Conservation (phyloP, 2,329 filamentous ascomycete species). For the Amesomyces nigricolor region DNA sequence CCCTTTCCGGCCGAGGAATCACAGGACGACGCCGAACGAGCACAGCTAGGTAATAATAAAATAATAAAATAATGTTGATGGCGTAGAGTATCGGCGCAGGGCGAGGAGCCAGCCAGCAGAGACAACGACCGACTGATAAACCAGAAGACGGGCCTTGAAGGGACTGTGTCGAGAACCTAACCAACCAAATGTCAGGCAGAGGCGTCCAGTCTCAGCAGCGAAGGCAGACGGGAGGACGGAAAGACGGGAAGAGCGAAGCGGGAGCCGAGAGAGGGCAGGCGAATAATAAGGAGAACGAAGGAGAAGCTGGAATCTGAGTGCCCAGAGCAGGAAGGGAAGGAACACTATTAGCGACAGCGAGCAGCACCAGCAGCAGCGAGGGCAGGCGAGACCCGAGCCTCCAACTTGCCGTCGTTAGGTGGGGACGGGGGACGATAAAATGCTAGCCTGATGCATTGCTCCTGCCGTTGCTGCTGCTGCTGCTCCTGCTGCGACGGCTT, state of each 20-base stretch:
- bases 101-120: slow-evolving; percentile 1
- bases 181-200: slow-evolving; percentile 15
- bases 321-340: background rate
- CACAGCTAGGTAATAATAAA: slow-evolving; percentile 3
- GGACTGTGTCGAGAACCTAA: slow-evolving; percentile 6
- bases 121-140: slow-evolving; percentile 23
- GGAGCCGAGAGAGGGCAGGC: slow-evolving; percentile 1
- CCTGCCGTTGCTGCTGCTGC: slow-evolving; percentile 5
- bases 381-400: slow-evolving; percentile 12
- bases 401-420: slow-evolving; percentile 10
- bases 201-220: slow-evolving; percentile 7
- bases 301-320: background rate
- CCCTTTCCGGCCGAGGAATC: slow-evolving; percentile 21
- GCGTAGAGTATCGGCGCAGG: background rate
- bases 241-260: slow-evolving; percentile 2
- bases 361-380: background rate
- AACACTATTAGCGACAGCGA: background rate
- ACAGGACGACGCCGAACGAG: slow-evolving; percentile 13
- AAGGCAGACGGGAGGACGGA: slow-evolving; percentile 1
- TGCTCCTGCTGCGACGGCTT: slow-evolving; percentile 1
- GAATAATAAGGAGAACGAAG: background rate
- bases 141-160: slow-evolving; percentile 6
- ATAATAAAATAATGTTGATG: slow-evolving; percentile 1
- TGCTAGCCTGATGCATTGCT: slow-evolving; percentile 15
- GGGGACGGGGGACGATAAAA: slow-evolving; percentile 14